These are phyloP conservation scores for Pleurozium schreberi DNA, from an alignment of 225 moss, liverwort and hornwort genomes.

Conservation along the genomic window DNA sequence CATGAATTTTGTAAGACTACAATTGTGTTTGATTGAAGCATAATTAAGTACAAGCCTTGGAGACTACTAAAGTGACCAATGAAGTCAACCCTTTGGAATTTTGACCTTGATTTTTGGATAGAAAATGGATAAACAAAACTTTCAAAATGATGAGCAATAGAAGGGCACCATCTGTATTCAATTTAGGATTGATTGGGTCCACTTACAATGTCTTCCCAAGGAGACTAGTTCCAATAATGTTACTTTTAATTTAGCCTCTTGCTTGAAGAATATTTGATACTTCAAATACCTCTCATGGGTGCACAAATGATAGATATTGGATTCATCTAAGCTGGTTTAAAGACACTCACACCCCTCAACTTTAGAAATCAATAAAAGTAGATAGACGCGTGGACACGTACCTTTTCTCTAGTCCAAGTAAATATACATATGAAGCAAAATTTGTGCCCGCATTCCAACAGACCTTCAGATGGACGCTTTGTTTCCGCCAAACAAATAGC, in stretches of 20 bases:
- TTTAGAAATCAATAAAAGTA: neutral
- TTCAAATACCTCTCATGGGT: neutral
- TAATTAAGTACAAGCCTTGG: neutral
- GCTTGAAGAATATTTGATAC: neutral
- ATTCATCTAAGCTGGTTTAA: neutral
- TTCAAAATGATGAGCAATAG: neutral
- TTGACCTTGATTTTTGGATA: neutral
- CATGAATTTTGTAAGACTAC: neutral
- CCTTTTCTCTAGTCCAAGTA: conserved; percentile 61
- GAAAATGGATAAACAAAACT: neutral
- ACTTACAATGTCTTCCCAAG: neutral
- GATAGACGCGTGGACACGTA: conserved; percentile 1
- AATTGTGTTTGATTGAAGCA: neutral
- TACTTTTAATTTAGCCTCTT: neutral
- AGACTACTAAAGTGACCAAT: neutral
- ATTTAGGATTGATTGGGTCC: neutral
- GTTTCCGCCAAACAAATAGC: conserved; percentile 63
- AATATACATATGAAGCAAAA: conserved; percentile 85
- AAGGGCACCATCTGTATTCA: neutral
- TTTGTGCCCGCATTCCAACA: conserved; percentile 72
- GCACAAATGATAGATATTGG: neutral
- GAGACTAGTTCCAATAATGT: neutral
- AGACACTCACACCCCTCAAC: neutral
- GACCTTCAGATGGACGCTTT: conserved; percentile 49
- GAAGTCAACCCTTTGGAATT: neutral